phyloP scores from a whole-genome alignment of 2,329 filamentous ascomycete genomes.

The Trichoderma sp. region DNA sequence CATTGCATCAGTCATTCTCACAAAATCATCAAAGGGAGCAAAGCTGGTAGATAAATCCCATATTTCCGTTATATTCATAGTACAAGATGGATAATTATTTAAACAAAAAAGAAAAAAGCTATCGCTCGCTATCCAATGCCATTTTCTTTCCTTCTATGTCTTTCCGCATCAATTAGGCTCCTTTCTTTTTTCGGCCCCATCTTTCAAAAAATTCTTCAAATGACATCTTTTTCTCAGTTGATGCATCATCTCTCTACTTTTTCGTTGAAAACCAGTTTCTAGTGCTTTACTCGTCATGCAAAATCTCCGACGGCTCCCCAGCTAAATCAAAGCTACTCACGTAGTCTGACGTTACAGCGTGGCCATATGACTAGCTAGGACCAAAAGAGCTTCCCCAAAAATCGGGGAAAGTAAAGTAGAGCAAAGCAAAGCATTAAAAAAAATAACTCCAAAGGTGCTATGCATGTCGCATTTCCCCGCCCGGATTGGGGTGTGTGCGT shows the following conservation, averaged over 20 bases:
- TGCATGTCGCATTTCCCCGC: constrained; percentile 25
- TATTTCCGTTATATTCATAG: background rate
- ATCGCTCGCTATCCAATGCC: constrained; percentile 19
- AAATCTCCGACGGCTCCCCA: constrained; percentile 6
- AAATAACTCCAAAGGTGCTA: constrained; percentile 24
- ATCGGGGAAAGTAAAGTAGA: background rate
- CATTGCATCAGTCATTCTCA: background rate
- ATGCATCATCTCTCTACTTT: constrained; percentile 7
- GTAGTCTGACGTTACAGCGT: constrained; percentile 21
- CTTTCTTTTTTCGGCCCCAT: background rate
- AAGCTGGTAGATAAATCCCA: background rate
- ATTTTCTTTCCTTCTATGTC: background rate
- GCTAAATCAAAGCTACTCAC: background rate
- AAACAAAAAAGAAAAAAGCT: background rate
- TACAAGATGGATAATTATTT: background rate
- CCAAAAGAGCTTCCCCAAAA: constrained; percentile 1
- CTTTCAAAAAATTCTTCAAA: background rate
- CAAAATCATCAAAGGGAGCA: background rate
- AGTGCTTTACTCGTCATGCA: background rate
- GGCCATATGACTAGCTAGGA: constrained; percentile 14
- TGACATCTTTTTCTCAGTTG: background rate
- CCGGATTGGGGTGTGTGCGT: constrained; percentile 15
- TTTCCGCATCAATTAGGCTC: background rate
- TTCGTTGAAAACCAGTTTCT: background rate
- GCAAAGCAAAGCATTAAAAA: background rate